Evolutionary conservation across 108 stramenopile genomes (phyloP).

Genomic region (Phaeodactylum tricornutum): DNA sequence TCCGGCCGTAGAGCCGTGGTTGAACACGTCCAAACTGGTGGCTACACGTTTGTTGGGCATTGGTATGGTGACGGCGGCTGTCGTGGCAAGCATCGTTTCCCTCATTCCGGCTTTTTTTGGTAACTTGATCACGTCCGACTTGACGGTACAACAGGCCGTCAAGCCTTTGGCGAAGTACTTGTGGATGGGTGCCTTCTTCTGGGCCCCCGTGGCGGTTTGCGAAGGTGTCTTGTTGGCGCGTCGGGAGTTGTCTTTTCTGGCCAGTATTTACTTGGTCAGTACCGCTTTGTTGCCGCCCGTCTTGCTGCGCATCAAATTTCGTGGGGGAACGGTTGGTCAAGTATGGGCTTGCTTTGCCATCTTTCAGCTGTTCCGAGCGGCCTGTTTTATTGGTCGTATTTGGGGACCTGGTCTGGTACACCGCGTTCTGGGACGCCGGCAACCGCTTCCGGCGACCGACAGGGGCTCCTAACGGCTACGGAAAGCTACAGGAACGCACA

Average conservation of each 20-base stretch:
- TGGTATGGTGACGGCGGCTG: constrained; percentile 39
- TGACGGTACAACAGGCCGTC: constrained; percentile 49
- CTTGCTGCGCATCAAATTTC: constrained; percentile 45
- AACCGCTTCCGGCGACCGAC: no score
- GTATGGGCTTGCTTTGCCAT: constrained; percentile 75
- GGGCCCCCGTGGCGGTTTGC: constrained; percentile 79
- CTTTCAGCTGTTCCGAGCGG: constrained; percentile 74
- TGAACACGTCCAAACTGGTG: constrained; percentile 16
- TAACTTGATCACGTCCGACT: constrained; percentile 53
- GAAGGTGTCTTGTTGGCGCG: constrained; percentile 73
- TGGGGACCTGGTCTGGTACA: constrained; percentile 18
- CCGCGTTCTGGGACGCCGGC: background rate
- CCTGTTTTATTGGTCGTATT: constrained; percentile 63
- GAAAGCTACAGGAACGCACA: no score
- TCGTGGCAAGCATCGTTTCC: constrained; percentile 52
- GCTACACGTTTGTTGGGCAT: constrained; percentile 46
- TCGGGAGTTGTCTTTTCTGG: constrained; percentile 60
- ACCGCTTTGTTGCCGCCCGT: constrained; percentile 68
- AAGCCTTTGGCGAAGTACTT: constrained; percentile 66
- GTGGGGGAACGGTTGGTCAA: constrained; percentile 57
- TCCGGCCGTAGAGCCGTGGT: constrained; percentile 31
- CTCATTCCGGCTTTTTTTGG: constrained; percentile 60
- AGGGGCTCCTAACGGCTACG: no score
- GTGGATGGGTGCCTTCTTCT: constrained; percentile 56
- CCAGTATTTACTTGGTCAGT: constrained; percentile 59